Conservation (phyloP, 2,329 filamentous ascomycete species). For the Fusarium chaquense region DNA sequence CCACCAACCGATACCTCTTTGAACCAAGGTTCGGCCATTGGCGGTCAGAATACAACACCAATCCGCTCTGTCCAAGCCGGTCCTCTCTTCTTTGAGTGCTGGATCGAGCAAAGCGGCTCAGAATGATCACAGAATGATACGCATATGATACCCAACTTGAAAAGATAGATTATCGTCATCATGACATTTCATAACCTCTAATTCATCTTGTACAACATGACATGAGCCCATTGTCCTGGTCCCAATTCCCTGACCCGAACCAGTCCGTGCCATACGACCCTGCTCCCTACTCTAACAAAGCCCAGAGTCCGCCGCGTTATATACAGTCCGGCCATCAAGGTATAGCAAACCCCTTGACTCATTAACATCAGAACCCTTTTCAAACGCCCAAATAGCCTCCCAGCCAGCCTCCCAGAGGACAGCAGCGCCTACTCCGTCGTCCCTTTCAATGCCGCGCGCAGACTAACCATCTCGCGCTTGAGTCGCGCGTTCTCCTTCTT, state of each 20-base stretch:
- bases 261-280: conserved; percentile 32
- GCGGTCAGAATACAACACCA: conserved; percentile 59
- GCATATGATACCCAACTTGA: conserved; percentile 23
- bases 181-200: conserved; percentile 44
- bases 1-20: conserved; percentile 50
- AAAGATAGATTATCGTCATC: conserved; percentile 41
- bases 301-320: conserved; percentile 35
- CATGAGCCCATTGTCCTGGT: conserved; percentile 31
- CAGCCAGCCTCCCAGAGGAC: conserved; percentile 39
- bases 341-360: conserved; percentile 33
- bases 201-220: conserved; percentile 39
- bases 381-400: conserved; percentile 36
- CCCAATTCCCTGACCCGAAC: conserved; percentile 42
- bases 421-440: conserved; percentile 52
- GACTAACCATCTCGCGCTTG: conserved; percentile 83
- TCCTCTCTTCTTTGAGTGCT: conserved; percentile 73
- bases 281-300: conserved; percentile 43
- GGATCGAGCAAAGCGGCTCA: conserved; percentile 63
- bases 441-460: conserved; percentile 67
- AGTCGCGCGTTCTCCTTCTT: conserved; percentile 89
- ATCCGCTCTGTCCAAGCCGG: conserved; percentile 68
- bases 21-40: conserved; percentile 48
- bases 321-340: conserved; percentile 39
- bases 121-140: conserved; percentile 1
- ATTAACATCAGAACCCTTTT: conserved; percentile 31